Base-by-base conservation (phyloP, 805 yeast genomes). In the Debaryomyces castellii region DNA sequence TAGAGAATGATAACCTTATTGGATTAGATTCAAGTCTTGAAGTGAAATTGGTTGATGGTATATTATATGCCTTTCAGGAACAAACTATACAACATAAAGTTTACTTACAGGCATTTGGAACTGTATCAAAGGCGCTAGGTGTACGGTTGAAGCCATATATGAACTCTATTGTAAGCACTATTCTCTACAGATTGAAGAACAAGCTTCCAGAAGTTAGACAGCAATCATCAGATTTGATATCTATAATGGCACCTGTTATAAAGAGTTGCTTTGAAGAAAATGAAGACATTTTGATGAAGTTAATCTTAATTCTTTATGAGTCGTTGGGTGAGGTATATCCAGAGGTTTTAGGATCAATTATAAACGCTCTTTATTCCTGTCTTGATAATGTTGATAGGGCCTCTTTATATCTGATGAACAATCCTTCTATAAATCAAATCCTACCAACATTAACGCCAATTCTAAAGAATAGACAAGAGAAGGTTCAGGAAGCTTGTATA, bases 291-390 rank as follows among this genome's bases (percentile, higher is more conserved):
- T 59, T 92, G 50, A 75, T 76, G 45, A 86, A 86, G 54, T 68
- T 92, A 44, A 83, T 90, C 4, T 77, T 87, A 18, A 83, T 91
- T 12, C 69, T 94, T 27, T 89, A 86, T 62, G 99, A 94, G 62
- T 86, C 94, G 11, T 73, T 94, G 8, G 99, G 99, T 16, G 99
- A 94, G 60, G 92, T 86, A 5, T 89, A 83, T 52, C 99, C 99
- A 0, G 96, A 90, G 43, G 97, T 90, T 2, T 70, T 94, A 39
- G 97, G 96, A 0, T 87, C 97, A 0, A 77, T 92, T 2, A 67
- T 94, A 12, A 78, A 78, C 14, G 96, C 96, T 0, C 64, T 92
- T 54, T 66, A 77, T 43, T 68, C 81, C 10, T 83, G 91, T 33
- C 77, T 89, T 16, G 66, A 74, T 2, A 79, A 77, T 16, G 74